Percentiles rank a stretch among this genome's conserved stretches.
Evolutionary conservation across 805 yeast species (phyloP).

Genomic region (Myxozyma nipponensis): DNA sequence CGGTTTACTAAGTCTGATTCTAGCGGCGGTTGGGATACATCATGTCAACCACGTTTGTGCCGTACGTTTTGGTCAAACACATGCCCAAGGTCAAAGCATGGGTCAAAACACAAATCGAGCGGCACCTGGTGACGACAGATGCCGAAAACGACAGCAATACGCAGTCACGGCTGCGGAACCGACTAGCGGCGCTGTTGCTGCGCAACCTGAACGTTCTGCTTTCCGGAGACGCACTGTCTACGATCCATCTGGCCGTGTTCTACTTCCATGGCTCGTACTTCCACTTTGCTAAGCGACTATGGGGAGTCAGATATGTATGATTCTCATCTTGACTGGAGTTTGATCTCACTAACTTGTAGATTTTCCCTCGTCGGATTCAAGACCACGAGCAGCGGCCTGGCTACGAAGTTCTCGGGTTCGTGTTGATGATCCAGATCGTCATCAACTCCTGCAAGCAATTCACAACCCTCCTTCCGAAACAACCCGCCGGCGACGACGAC

Average conservation of each 20-base stretch:
- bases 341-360: too few species aligned
- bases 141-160: too few species aligned
- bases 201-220: slow-evolving; percentile 14
- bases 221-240: slow-evolving; percentile 44
- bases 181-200: background rate
- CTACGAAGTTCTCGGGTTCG: slow-evolving; percentile 66
- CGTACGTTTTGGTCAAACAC: slow-evolving; percentile 43
- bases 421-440: slow-evolving; percentile 35
- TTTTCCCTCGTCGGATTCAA: slow-evolving; percentile 37
- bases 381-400: slow-evolving; percentile 44
- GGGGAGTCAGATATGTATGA: slow-evolving; percentile 71
- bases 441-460: slow-evolving; percentile 17
- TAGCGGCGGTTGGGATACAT: slow-evolving; percentile 55
- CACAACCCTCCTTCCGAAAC: background rate
- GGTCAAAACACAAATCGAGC: too few species aligned
- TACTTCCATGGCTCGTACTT: slow-evolving; percentile 82
- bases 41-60: slow-evolving; percentile 57
- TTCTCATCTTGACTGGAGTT: background rate
- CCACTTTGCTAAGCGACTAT: slow-evolving; percentile 66
- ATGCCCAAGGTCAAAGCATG: slow-evolving; percentile 25
- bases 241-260: slow-evolving; percentile 73
- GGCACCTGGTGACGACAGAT: too few species aligned
- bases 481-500: background rate
- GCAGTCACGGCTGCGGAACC: background rate
- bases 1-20: slow-evolving; percentile 23